These are phyloP conservation scores for Chenopodium suecicum DNA, from an alignment of 148 eudicot genomes.

Conservation along the genomic window DNA sequence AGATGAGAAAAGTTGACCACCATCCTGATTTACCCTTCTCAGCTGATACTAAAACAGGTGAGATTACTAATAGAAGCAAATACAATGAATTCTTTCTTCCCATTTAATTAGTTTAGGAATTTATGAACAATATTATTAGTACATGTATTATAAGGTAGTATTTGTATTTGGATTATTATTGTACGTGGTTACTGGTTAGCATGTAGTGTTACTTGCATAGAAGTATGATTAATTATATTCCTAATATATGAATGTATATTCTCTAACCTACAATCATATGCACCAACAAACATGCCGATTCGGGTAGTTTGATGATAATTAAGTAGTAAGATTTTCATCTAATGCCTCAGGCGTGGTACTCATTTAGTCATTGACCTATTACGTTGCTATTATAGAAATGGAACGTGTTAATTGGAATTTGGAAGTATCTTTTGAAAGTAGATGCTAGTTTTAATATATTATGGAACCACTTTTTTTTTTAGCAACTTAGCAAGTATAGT, in stretches of 20 bases:
- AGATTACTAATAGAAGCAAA: background rate
- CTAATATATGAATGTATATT: background rate
- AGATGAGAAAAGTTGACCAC: conserved; percentile 13
- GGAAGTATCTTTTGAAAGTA: background rate
- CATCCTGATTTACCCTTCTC: background rate
- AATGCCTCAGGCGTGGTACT: background rate
- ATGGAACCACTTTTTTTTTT: no score
- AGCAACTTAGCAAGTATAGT: no score
- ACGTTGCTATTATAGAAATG: background rate
- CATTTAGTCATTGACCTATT: background rate
- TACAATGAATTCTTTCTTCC: background rate
- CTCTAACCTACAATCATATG: background rate
- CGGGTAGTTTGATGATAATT: background rate
- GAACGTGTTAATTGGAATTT: no score
- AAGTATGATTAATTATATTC: background rate
- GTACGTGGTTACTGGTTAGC: background rate
- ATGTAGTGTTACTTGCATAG: background rate
- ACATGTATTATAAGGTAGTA: background rate
- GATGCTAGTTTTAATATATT: background rate
- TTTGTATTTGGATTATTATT: background rate
- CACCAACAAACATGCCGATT: background rate
- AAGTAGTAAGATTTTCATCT: background rate
- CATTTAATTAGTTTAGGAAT: background rate
- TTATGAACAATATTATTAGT: background rate
- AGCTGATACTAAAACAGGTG: conserved; percentile 1